phyloP scores from a whole-genome alignment of 495 filamentous ascomycete species.

The Aspergillus bridgeri region DNA sequence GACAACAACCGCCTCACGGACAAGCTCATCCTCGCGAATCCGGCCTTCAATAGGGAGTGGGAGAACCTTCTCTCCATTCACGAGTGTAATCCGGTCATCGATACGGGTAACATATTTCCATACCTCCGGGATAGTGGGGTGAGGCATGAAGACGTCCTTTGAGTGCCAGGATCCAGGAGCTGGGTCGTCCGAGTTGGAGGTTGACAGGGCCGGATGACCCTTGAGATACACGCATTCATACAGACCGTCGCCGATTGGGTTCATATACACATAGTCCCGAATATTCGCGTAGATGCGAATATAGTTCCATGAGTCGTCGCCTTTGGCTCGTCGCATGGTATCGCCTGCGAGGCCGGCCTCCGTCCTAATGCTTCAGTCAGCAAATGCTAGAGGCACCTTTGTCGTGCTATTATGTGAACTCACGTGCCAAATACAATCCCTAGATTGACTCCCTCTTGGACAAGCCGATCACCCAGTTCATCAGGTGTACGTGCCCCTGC shows the following conservation, averaged over 20 bases:
- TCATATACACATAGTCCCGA: neutral
- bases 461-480: neutral
- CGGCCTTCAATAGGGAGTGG: neutral
- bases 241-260: neutral
- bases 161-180: neutral
- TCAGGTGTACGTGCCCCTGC: neutral
- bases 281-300: neutral
- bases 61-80: neutral
- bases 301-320: neutral
- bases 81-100: neutral
- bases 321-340: neutral
- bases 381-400: neutral
- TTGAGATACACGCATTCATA: neutral
- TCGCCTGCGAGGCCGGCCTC: neutral
- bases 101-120: neutral
- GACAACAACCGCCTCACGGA: neutral
- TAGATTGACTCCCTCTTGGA: neutral
- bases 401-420: neutral
- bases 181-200: neutral
- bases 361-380: neutral
- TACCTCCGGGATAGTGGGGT: neutral
- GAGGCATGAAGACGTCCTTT: neutral
- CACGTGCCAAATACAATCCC: neutral
- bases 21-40: neutral
- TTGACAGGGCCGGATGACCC: neutral